Base-by-base conservation (phyloP, 176 grass and related monocot species). In the Calamus simplicifolius region DNA sequence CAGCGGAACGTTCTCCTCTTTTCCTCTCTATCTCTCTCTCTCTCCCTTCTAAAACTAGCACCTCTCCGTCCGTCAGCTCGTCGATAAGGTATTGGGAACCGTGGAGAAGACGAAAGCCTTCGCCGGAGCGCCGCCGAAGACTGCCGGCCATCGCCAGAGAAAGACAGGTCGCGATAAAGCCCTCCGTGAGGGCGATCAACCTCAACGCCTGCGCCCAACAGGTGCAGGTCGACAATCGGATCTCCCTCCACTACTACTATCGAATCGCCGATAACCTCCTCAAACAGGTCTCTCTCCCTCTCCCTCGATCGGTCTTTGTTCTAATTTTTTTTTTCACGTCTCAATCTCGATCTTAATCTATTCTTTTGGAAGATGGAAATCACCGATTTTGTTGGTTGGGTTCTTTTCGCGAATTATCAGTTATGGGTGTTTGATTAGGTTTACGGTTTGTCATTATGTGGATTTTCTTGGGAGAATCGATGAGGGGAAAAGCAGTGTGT, bases 191-290 rank as follows among this genome's bases (percentile, higher is more conserved):
- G 66, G 72, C 70, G 69, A 97, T 97, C 78, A 69, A 82, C 69
- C 79, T 97, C 70, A 68, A 85, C 74, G 75, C 72, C 18, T 73
- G 50, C 57, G 73, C 87, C 52, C 77, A 78, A 55, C 85, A 79
- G 64, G 86, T 98, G 73, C 69, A 72, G 71, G 81, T 98, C 63
- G 93, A 92, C 81, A 57, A 88, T 57, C 87, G 93, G 67, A 88
- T 98, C 75, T 75, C 81, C 54, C 84, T 98, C 28, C 63, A 77
- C 3, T 88, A 88, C 87, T 98, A 98, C 78, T 98, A 88, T 70
- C 93, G 93, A 55, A 92, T 92, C 78, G 87, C 87, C 13, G 73
- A 77, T 19, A 92, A 86, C 35, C 87, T 98, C 56, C 81, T 98
- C 67, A 80, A 82, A 27, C 93, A 98, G 93, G 93, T 98, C 19